phyloP scores from a whole-genome alignment of 176 grass and related monocot species.

The Oryza glumipatula region DNA sequence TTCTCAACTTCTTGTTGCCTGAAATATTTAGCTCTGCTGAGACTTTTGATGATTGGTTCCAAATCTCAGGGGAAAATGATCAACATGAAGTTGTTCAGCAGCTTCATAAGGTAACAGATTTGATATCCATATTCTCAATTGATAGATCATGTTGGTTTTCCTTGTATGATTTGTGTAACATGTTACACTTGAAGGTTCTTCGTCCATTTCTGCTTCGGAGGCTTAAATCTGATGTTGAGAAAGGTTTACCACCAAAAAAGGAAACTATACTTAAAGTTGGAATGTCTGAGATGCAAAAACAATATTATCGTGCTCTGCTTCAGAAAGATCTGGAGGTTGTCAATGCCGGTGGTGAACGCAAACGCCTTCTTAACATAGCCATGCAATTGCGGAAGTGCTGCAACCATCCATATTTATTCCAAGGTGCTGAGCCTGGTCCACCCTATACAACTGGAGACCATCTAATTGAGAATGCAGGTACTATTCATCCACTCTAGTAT shows the following conservation, averaged over 20 bases:
- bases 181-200: conserved; percentile 63
- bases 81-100: conserved; percentile 87
- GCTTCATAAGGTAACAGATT: conserved; percentile 75
- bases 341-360: conserved; percentile 76
- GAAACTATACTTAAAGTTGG: conserved; percentile 86
- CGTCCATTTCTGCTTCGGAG: conserved; percentile 79
- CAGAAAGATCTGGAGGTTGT: conserved; percentile 82
- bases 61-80: conserved; percentile 84
- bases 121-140: conserved; percentile 2
- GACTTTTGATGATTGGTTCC: conserved; percentile 83
- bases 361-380: conserved; percentile 75
- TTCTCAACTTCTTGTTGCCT: conserved; percentile 87
- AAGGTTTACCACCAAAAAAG: conserved; percentile 75
- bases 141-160: background rate
- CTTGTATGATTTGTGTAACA: conserved; percentile 25
- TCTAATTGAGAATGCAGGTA: conserved; percentile 82
- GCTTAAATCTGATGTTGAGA: conserved; percentile 83
- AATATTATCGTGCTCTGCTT: conserved; percentile 74
- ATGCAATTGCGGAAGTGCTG: conserved; percentile 88
- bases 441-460: conserved; percentile 84
- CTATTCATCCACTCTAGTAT: conserved; percentile 4
- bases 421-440: conserved; percentile 80
- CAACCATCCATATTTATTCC: conserved; percentile 88
- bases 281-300: conserved; percentile 85
- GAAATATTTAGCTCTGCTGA: conserved; percentile 88